Percentiles rank a stretch among this genome's conserved stretches.
Conservation (phyloP, 2,329 filamentous ascomycete genomes). For the Microsporum ferrugineum region DNA sequence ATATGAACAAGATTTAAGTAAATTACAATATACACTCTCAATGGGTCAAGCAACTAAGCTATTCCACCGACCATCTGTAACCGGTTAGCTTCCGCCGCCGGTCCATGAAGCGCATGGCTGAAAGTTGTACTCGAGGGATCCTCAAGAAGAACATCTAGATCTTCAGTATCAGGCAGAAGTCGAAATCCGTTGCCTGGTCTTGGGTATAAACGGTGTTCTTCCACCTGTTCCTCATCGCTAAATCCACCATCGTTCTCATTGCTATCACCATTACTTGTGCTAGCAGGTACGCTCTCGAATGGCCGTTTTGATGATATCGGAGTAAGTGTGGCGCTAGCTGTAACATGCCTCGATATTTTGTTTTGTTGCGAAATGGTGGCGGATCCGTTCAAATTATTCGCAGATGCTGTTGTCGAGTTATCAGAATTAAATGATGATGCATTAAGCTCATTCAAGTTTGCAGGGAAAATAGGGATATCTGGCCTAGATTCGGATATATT, state of each 20-base stretch:
- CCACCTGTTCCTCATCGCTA: constrained; percentile 36
- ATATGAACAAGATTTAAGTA: background rate
- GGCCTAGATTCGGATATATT: constrained; percentile 51
- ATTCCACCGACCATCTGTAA: constrained; percentile 11
- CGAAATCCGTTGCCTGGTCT: constrained; percentile 51
- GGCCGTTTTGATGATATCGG: background rate
- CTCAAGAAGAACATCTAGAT: constrained; percentile 52
- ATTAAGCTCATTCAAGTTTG: constrained; percentile 21
- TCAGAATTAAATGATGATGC: constrained; percentile 6
- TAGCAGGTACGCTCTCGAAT: background rate
- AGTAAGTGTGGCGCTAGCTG: background rate
- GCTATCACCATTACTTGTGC: background rate
- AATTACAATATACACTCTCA: background rate
- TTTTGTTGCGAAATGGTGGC: background rate
- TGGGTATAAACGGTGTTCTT: constrained; percentile 51
- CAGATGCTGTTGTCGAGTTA: constrained; percentile 6
- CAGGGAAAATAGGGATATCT: constrained; percentile 53
- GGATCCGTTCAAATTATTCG: background rate
- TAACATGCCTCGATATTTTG: background rate
- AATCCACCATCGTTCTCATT: constrained; percentile 22
- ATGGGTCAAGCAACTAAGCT: background rate
- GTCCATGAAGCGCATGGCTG: constrained; percentile 36
- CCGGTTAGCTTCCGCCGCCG: constrained; percentile 11
- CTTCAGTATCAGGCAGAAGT: constrained; percentile 46
- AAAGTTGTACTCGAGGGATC: constrained; percentile 46